These are phyloP conservation scores for Sabuloglossum arenarium DNA, from an alignment of 495 filamentous ascomycete species.

Conservation along the genomic window DNA sequence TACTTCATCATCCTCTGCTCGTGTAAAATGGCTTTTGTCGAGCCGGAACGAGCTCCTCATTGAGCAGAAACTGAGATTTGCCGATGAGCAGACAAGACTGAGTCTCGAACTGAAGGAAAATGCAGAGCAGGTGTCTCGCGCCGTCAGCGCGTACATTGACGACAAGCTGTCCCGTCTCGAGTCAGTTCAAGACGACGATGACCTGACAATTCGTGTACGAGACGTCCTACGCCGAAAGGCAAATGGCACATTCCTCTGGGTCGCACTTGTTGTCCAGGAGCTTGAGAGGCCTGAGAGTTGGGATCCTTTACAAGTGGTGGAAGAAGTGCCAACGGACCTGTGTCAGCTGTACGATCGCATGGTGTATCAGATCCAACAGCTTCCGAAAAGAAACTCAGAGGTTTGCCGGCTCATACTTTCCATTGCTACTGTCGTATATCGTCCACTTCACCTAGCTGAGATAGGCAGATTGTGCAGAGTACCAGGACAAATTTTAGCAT, in stretches of 20 bases:
- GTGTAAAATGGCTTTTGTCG: neutral
- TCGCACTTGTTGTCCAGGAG: neutral
- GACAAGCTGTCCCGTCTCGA: neutral
- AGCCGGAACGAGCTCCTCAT: neutral
- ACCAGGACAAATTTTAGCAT: neutral
- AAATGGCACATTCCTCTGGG: neutral
- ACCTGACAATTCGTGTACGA: neutral
- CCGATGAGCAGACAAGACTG: neutral
- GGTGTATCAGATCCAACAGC: neutral
- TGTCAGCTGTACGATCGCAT: neutral
- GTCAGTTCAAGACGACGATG: neutral
- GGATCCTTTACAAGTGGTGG: neutral
- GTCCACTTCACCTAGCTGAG: neutral
- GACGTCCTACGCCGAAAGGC: neutral
- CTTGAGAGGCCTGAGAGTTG: neutral
- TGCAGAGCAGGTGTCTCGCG: neutral
- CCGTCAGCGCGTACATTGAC: neutral
- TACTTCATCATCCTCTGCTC: slow-evolving; percentile 1
- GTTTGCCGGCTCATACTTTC: neutral
- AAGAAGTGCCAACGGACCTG: neutral
- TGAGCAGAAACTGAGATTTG: neutral
- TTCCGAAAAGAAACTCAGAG: neutral
- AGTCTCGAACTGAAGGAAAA: neutral
- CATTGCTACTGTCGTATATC: neutral
- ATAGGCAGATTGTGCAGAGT: neutral